Conservation (phyloP, 179 eudicot genomes). For the Spergularia azorica region DNA sequence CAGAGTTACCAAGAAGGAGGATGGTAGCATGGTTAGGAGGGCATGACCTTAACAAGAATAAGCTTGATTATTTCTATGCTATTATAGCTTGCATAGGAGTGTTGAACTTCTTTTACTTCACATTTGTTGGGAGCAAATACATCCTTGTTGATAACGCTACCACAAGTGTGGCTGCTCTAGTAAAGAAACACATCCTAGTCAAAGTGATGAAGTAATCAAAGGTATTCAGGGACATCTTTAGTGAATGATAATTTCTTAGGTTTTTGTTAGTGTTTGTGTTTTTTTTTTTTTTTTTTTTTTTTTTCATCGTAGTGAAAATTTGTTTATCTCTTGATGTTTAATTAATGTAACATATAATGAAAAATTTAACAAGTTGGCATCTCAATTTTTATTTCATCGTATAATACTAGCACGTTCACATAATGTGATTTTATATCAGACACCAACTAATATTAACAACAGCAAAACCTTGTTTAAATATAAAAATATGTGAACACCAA, state of each 20-base stretch:
- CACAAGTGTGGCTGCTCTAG: neutral
- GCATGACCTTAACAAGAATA: constrained; percentile 57
- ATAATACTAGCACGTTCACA: neutral
- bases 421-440: neutral
- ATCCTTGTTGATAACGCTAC: constrained; percentile 24
- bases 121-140: constrained; percentile 45
- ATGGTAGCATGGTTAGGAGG: constrained; percentile 69
- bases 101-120: constrained; percentile 51
- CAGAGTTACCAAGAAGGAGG: constrained; percentile 21
- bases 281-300: no score
- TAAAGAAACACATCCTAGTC: neutral
- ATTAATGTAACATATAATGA: neutral
- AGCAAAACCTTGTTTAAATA: no score
- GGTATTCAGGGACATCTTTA: neutral
- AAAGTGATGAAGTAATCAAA: constrained; percentile 13
- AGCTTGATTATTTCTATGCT: constrained; percentile 58
- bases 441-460: no score
- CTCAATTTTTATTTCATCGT: neutral
- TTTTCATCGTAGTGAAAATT: neutral
- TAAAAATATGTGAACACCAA: no score
- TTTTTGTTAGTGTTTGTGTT: no score
- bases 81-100: constrained; percentile 48
- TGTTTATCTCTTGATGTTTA: neutral
- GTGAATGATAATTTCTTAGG: neutral
- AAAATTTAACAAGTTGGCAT: no score